Base-by-base conservation (phyloP, 1,139 yeast genomes). In the Geotrichum phurueaensis region DNA sequence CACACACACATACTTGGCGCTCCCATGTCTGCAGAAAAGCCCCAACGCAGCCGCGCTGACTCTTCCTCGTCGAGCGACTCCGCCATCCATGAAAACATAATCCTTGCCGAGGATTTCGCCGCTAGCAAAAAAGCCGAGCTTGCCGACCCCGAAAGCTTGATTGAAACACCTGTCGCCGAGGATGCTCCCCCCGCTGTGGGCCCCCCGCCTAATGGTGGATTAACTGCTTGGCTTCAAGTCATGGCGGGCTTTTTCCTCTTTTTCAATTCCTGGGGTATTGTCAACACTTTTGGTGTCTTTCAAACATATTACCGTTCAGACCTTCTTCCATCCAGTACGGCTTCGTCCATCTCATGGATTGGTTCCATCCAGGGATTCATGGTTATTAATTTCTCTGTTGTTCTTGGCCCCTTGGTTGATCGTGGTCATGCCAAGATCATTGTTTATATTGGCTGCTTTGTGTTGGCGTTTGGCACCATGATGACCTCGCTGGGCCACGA, bases 351-450 rank as follows among this genome's bases (percentile, higher is more conserved):
- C 3, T 83, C 87, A 2, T 86, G 90, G 90, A 81, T 86, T 31
- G 86, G 86, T 64, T 80, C 88, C 0, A 71, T 84, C 20, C 83
- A 79, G 64, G 75, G 80, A 53, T 83, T 84, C 60, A 75, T 84
- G n/a, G 75, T 84, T 65, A 79, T 81, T 63, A 77, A 82, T 47
- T 79, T 84, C 7, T 81, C 84, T 0, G 78, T 85, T n/a, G 69
- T 84, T 45, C 78, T 81, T 56, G 94, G 92, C 0, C 82, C 84
- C 1, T 65, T 85, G 13, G 82, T 85, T 68, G 92, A 86, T 66
- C 64, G 64, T 33, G 76, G 75, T n/a, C 70, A 69, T 59, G 64
- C 69, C 56, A 66, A 67, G 53, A 52, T 56, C 3, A 62, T 72
- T 54, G 61, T 72, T 22, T 69, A 74, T 33, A 75, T 75, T 56